A percentile compares a stretch with the other conserved stretches of the same genome.
Conservation (phyloP, 2,329 filamentous ascomycete species). For the Neonectria hederae region DNA sequence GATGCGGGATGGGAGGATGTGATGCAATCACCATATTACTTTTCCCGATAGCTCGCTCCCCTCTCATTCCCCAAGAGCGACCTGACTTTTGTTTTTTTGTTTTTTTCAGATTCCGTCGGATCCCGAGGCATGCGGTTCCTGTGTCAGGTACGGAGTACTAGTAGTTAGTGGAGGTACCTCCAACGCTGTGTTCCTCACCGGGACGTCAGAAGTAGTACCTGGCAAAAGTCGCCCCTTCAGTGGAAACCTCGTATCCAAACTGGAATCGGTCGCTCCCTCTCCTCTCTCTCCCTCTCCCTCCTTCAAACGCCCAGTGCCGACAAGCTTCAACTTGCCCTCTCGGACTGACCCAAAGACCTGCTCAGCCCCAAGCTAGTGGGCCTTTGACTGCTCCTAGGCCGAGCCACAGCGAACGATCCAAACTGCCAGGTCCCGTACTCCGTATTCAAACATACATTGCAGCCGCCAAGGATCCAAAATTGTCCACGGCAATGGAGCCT, state of each 20-base stretch:
- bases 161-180: neutral
- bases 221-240: neutral
- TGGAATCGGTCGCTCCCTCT: neutral
- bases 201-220: too few species aligned
- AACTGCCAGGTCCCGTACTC: neutral
- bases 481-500: neutral
- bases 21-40: neutral
- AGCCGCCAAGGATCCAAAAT: neutral
- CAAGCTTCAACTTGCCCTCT: neutral
- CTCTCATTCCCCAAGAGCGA: neutral
- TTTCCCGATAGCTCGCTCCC: too few species aligned
- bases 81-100: too few species aligned
- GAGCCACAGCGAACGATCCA: neutral
- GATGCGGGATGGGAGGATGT: neutral
- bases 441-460: neutral
- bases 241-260: neutral
- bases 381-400: neutral
- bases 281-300: neutral
- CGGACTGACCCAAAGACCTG: neutral
- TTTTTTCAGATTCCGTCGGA: neutral
- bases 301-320: neutral
- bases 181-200: too few species aligned
- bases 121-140: neutral
- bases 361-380: neutral
- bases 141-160: neutral